phyloP scores from a whole-genome alignment of 371 early-diverging fungal genomes.

The Syncephalastrum contaminatum region DNA sequence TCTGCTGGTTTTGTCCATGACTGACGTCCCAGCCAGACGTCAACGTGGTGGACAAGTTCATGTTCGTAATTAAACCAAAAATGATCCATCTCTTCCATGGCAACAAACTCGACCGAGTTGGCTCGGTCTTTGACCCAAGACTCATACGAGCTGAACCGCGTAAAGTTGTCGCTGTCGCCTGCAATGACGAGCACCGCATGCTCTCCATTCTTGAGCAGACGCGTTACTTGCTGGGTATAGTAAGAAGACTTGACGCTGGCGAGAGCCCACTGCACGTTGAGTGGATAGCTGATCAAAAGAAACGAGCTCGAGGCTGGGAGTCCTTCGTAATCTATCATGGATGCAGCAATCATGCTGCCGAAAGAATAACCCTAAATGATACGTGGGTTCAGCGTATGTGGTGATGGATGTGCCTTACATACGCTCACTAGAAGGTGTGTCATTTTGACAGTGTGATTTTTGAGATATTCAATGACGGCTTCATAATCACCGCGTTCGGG shows the following conservation, averaged over 20 bases:
- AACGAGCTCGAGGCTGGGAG: slow-evolving; percentile 14
- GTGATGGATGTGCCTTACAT: too few relatives aligned
- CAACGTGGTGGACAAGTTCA: background rate
- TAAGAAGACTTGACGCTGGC: slow-evolving; percentile 24
- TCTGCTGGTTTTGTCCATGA: too few relatives aligned
- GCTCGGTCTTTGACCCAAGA: slow-evolving; percentile 21
- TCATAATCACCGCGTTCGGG: slow-evolving; percentile 57
- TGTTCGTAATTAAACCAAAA: slow-evolving; percentile 32
- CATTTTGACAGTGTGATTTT: slow-evolving; percentile 9
- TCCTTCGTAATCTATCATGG: slow-evolving; percentile 14
- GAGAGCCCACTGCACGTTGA: slow-evolving; percentile 43
- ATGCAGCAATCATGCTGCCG: slow-evolving; percentile 48
- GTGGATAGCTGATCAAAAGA: slow-evolving; percentile 39
- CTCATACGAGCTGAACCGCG: slow-evolving; percentile 21
- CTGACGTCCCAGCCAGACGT: too few relatives aligned
- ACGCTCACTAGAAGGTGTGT: background rate
- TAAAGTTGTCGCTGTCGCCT: slow-evolving; percentile 44
- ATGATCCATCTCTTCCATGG: slow-evolving; percentile 31
- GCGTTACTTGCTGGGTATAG: slow-evolving; percentile 22
- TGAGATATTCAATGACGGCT: slow-evolving; percentile 41
- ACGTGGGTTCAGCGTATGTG: background rate
- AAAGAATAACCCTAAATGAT: slow-evolving; percentile 44
- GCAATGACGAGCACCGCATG: slow-evolving; percentile 21
- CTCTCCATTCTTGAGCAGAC: slow-evolving; percentile 4
- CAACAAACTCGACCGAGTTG: slow-evolving; percentile 1